Evolutionary conservation across 768 basidiomycete species (phyloP).

Genomic region (Leccinum truebloodii): DNA sequence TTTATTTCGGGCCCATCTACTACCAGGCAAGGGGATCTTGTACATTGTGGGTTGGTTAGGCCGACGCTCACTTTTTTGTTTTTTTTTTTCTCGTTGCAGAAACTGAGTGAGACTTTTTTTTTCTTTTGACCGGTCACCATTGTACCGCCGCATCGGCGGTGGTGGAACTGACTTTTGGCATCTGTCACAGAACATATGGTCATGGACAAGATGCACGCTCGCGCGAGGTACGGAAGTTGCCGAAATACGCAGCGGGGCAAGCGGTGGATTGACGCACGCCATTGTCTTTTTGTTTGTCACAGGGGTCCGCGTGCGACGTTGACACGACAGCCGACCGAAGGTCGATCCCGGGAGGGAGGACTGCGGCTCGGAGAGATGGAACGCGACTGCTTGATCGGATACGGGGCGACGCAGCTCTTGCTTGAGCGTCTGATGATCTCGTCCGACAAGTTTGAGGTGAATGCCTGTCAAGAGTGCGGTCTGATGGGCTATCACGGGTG

Average conservation of each 20-base stretch:
- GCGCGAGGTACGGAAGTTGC: slow-evolving; percentile 67
- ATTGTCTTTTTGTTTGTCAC: slow-evolving; percentile 4
- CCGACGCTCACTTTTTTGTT: slow-evolving; percentile 2
- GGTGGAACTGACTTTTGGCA: slow-evolving; percentile 18
- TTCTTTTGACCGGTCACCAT: not conserved
- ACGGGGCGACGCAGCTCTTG: slow-evolving; percentile 96
- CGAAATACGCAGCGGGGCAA: slow-evolving; percentile 9
- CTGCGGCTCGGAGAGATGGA: slow-evolving; percentile 99
- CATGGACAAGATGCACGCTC: slow-evolving; percentile 99
- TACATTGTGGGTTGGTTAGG: slow-evolving; percentile 7
- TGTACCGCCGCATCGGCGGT: not conserved
- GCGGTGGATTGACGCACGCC: slow-evolving; percentile 7
- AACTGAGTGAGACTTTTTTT: slow-evolving; percentile 73
- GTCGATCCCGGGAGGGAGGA: slow-evolving; percentile 96
- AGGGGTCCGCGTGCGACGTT: slow-evolving; percentile 96
- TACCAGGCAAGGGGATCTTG: slow-evolving; percentile 68
- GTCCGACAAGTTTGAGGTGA: slow-evolving; percentile 96
- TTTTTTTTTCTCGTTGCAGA: slow-evolving; percentile 45
- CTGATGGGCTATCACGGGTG: slow-evolving; percentile 93
- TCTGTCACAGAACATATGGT: slow-evolving; percentile 86
- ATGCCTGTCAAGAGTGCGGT: slow-evolving; percentile 93
- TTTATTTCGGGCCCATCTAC: slow-evolving; percentile 98
- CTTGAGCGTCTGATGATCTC: slow-evolving; percentile 99
- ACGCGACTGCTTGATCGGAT: slow-evolving; percentile 95
- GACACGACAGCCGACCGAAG: slow-evolving; percentile 97